phyloP scores from a whole-genome alignment of 2,329 filamentous ascomycete genomes.

The Proliferodiscus dingleyae region DNA sequence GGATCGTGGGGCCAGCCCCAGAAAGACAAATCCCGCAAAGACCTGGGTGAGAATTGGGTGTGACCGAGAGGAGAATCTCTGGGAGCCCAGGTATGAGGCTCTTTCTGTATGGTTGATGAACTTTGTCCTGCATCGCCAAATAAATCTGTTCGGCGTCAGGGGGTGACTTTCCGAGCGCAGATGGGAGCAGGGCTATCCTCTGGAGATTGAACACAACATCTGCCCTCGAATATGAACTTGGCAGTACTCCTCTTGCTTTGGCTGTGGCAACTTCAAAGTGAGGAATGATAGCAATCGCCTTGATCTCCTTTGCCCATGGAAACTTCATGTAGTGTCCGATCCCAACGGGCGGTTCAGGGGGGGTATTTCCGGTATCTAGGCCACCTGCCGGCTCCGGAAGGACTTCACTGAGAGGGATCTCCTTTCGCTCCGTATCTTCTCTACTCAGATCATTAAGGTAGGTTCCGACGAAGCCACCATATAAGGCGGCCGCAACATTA shows the following conservation, averaged over 20 bases:
- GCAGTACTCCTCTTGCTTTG: constrained; percentile 80
- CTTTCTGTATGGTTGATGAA: constrained; percentile 94
- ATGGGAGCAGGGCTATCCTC: constrained; percentile 83
- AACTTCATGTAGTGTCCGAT: constrained; percentile 98
- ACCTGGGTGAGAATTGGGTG: constrained; percentile 78
- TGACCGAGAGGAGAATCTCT: constrained; percentile 88
- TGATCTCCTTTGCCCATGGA: constrained; percentile 89
- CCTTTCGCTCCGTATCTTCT: constrained; percentile 82
- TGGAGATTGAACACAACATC: constrained; percentile 94
- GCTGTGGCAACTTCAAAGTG: constrained; percentile 95
- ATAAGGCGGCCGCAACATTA: constrained; percentile 91
- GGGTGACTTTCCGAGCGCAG: constrained; percentile 82
- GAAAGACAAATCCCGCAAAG: constrained; percentile 92
- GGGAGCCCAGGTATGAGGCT: constrained; percentile 86
- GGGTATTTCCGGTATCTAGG: constrained; percentile 79
- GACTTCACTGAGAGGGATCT: constrained; percentile 92
- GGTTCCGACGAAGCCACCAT: constrained; percentile 93
- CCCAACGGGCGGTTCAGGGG: constrained; percentile 81
- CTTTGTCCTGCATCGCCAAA: constrained; percentile 96
- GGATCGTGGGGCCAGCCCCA: constrained; percentile 89
- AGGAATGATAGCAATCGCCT: constrained; percentile 93
- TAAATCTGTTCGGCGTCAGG: constrained; percentile 93
- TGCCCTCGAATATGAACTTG: constrained; percentile 69
- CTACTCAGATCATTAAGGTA: constrained; percentile 90
- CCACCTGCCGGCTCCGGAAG: constrained; percentile 86